A percentile compares a stretch with the other conserved stretches of the same genome.
Conservation (phyloP, 2,329 filamentous ascomycete genomes). For the Penicillium occitanis region DNA sequence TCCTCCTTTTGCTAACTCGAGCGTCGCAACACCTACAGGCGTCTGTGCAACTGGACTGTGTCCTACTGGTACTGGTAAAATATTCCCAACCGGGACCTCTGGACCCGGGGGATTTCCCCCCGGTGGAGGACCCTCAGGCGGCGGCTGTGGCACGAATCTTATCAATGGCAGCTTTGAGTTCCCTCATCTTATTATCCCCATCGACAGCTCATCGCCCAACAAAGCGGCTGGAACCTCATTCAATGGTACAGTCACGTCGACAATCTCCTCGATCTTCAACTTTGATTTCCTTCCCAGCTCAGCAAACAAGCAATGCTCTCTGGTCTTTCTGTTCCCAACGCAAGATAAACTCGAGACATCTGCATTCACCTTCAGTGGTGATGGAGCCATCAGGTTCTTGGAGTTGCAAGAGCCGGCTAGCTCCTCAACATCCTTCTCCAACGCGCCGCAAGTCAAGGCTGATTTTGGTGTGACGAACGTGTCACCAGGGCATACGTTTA, state of each 20-base stretch:
- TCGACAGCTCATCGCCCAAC: conserved; percentile 56
- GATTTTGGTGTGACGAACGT: conserved; percentile 50
- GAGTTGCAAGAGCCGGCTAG: conserved; percentile 50
- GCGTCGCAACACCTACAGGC: conserved; percentile 4
- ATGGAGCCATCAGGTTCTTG: conserved; percentile 56
- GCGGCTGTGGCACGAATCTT: conserved; percentile 48
- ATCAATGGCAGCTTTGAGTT: conserved; percentile 51
- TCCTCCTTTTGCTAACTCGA: conserved; percentile 19
- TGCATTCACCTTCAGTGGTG: conserved; percentile 55
- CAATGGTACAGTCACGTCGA: conserved; percentile 56
- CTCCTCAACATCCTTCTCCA: conserved; percentile 55
- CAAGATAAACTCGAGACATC: conserved; percentile 60
- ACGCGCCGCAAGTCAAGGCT: conserved; percentile 47
- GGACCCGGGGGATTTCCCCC: background rate
- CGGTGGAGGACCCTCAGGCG: conserved; percentile 17
- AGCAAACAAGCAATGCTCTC: conserved; percentile 60
- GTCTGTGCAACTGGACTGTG: background rate
- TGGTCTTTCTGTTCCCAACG: conserved; percentile 65
- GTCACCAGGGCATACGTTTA: conserved; percentile 56
- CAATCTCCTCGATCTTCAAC: conserved; percentile 63
- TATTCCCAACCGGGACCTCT: conserved; percentile 3
- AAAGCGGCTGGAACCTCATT: conserved; percentile 54
- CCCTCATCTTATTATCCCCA: conserved; percentile 63
- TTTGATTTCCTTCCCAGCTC: conserved; percentile 62
- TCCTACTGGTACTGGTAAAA: background rate